Percentiles rank a stretch among this genome's conserved stretches.
Conservation (phyloP, 805 yeast genomes). For the Metschnikowia kofuensis region DNA sequence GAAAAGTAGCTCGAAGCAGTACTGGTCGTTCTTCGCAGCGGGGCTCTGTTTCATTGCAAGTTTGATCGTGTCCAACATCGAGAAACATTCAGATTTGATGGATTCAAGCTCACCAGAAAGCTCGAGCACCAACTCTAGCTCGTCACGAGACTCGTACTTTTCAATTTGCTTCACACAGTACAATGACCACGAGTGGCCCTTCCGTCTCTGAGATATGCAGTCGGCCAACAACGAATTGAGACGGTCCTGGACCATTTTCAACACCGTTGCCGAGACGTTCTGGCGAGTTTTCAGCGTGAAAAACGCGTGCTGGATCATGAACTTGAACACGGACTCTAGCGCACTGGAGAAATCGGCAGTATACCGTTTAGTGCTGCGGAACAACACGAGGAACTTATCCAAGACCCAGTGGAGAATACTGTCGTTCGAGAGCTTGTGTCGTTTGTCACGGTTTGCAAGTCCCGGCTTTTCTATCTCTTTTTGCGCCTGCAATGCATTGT, state of each 20-base stretch:
- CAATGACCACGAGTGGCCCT: conserved; percentile 61
- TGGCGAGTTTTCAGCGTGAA: conserved; percentile 25
- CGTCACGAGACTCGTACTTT: conserved; percentile 23
- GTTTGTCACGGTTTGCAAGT: conserved; percentile 8
- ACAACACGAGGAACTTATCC: conserved; percentile 55
- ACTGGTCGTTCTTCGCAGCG: conserved; percentile 38
- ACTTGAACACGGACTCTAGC: conserved; percentile 36
- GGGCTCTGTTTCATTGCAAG: conserved; percentile 20
- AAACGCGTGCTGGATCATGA: conserved; percentile 41
- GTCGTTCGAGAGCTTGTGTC: conserved; percentile 25
- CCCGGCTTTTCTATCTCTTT: conserved; percentile 7
- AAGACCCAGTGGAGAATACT: conserved; percentile 53
- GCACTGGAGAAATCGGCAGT: conserved; percentile 16
- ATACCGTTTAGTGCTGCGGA: conserved; percentile 43
- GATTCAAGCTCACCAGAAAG: conserved; percentile 58
- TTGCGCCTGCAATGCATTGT: conserved; percentile 19
- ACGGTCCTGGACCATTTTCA: conserved; percentile 54
- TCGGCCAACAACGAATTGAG: conserved; percentile 67
- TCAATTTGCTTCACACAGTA: conserved; percentile 42
- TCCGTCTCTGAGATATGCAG: conserved; percentile 43
- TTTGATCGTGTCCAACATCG: conserved; percentile 36
- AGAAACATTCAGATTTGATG: conserved; percentile 48
- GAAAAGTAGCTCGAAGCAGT: conserved; percentile 71
- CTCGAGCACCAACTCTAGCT: conserved; percentile 23
- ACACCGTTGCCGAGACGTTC: conserved; percentile 32